Base-by-base conservation (phyloP, 2,329 filamentous ascomycete genomes). In the Trichoderma atroviride region DNA sequence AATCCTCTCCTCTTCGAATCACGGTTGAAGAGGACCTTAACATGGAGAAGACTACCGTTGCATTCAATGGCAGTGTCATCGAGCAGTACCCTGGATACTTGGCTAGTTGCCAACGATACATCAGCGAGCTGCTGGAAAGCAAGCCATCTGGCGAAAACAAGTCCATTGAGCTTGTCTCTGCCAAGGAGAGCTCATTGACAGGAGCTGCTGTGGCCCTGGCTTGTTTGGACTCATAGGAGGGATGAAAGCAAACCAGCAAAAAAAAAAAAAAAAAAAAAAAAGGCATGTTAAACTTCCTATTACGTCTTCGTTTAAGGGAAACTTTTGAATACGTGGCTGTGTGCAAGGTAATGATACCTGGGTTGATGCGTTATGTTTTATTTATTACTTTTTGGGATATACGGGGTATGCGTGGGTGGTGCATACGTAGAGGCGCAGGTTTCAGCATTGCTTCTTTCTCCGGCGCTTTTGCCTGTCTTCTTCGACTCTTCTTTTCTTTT, bases 21-120 rank as follows among this genome's bases (percentile, higher is more conserved):
- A 84, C 85, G 43, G 81, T 86, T 0, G 87, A 89, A 73, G 80
- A 80, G 19, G 88, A 88, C 71, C 81, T 81, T 2, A 78, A 81
- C 55, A 76, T 85, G 9, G 75, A 77, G 40, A 80, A 81, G 68
- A 89, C 87, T 3, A 84, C 87, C 2, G 87, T 95, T n/a, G 91
- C 91, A 4, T 94, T 91, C 79, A 94, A 93, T 75, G 92, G 92
- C 56, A 91, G 89, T 33, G 91, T 95, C 61, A 89, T 94, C 63
- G 91, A 94, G 79, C 89, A 90, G 74, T 95, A 94, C 75, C 91
- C 92, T 0, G 82, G 83, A 9, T 95, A 93, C 78, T 82, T 86
- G 27, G 79, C 78, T 37, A 83, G 81, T 53, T 90, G 89, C 74
- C 91, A 94, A 77, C 76, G 76, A 6, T 88, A 89, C 73, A 80